A percentile compares a stretch with the other conserved stretches of the same genome.
These are phyloP conservation scores for Metschnikowia gelsemii DNA, from an alignment of 805 yeast species.

Conservation along the genomic window DNA sequence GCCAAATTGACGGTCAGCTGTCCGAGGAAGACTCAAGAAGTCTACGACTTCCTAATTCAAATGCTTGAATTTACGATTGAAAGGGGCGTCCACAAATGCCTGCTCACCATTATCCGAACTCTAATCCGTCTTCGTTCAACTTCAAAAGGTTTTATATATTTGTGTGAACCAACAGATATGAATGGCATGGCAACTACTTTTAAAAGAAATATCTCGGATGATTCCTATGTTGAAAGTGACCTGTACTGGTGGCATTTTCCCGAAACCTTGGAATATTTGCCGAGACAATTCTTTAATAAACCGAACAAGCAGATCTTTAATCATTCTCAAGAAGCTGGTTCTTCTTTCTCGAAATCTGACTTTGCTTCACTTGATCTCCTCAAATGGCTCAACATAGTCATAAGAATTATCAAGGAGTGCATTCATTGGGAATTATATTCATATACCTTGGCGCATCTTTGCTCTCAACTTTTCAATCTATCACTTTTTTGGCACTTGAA, in stretches of 20 bases:
- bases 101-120: conserved; percentile 51
- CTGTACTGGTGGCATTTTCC: conserved; percentile 57
- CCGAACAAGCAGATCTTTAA: conserved; percentile 30
- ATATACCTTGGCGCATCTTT: conserved; percentile 62
- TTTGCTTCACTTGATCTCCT: conserved; percentile 40
- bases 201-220: conserved; percentile 44
- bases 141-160: conserved; percentile 43
- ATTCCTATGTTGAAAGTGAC: conserved; percentile 11
- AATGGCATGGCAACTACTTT: conserved; percentile 64
- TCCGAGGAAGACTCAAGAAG: conserved; percentile 26
- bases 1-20: conserved; percentile 20
- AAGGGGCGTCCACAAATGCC: conserved; percentile 33
- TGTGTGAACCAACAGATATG: conserved; percentile 57
- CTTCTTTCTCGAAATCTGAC: not conserved
- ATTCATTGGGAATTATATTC: conserved; percentile 73
- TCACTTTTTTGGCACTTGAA: conserved; percentile 47
- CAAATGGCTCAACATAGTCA: conserved; percentile 51
- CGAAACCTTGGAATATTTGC: conserved; percentile 51
- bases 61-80: conserved; percentile 38
- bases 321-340: not conserved
- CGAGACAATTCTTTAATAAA: conserved; percentile 39
- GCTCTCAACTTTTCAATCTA: conserved; percentile 65
- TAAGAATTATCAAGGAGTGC: conserved; percentile 50
- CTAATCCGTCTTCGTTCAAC: conserved; percentile 56
- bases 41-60: conserved; percentile 32